Evolutionary conservation across 768 basidiomycete species (phyloP).

Genomic region (Boletus rex-veris): DNA sequence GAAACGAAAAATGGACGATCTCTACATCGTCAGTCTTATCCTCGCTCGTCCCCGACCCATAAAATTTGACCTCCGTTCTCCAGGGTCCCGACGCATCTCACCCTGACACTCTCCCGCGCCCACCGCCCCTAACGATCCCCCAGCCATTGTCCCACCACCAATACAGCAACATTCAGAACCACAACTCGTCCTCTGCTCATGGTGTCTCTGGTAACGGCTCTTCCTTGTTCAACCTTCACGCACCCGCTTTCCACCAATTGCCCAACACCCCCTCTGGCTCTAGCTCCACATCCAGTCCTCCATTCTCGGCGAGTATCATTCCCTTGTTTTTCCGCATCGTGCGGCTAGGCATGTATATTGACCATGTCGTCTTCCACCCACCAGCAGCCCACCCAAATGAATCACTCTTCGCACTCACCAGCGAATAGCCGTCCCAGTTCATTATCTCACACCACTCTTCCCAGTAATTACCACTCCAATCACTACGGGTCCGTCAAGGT

Average conservation of each 20-base stretch:
- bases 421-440: slow-evolving; percentile 46
- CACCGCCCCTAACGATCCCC: slow-evolving; percentile 63
- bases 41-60: background rate
- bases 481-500: slow-evolving; percentile 60
- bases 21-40: slow-evolving; percentile 45
- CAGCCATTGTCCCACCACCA: slow-evolving; percentile 50
- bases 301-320: slow-evolving; percentile 84
- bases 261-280: slow-evolving; percentile 71
- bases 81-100: slow-evolving; percentile 50
- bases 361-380: slow-evolving; percentile 40
- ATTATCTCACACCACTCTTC: slow-evolving; percentile 37
- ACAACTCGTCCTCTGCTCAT: slow-evolving; percentile 39
- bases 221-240: slow-evolving; percentile 51
- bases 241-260: slow-evolving; percentile 55
- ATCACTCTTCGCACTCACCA: slow-evolving; percentile 50
- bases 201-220: slow-evolving; percentile 37
- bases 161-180: slow-evolving; percentile 42
- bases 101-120: slow-evolving; percentile 32
- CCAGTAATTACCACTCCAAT: slow-evolving; percentile 42
- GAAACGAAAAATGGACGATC: slow-evolving; percentile 58
- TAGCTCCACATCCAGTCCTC: slow-evolving; percentile 70
- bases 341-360: slow-evolving; percentile 51
- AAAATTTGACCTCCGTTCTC: background rate
- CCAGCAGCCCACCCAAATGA: slow-evolving; percentile 67
- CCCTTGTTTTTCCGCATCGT: slow-evolving; percentile 32